These are phyloP conservation scores for Alternaria brassicae DNA, from an alignment of 2,329 filamentous ascomycete genomes.

Conservation along the genomic window DNA sequence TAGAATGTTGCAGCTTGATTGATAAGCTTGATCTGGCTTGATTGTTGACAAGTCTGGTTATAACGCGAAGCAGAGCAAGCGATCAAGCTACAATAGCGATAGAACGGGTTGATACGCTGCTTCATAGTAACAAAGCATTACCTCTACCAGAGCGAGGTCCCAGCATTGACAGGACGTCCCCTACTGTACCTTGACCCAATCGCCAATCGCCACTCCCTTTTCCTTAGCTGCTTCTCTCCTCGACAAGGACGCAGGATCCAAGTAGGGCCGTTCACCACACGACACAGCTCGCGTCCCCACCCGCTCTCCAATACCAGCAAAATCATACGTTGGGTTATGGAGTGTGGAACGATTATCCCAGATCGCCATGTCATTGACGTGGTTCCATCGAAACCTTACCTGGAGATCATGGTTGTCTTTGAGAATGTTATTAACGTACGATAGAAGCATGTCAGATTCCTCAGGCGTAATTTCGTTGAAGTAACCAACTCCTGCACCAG, in stretches of 20 bases:
- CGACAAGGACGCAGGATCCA: not conserved
- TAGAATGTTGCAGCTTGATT: no score
- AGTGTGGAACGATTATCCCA: not conserved
- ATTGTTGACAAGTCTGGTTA: no score
- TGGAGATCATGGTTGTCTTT: not conserved
- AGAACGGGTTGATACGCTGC: no score
- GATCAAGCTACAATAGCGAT: no score
- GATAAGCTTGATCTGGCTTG: no score
- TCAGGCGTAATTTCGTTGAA: not conserved
- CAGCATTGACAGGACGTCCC: no score
- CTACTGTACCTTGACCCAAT: no score
- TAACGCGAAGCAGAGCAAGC: no score
- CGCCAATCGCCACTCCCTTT: no score
- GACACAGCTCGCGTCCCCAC: not conserved
- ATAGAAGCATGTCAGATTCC: not conserved
- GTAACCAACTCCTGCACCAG: not conserved
- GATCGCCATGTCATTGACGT: not conserved
- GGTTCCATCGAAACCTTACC: not conserved
- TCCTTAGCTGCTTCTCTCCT: not conserved
- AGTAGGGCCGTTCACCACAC: not conserved
- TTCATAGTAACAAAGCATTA: no score
- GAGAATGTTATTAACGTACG: not conserved
- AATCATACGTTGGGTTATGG: not conserved
- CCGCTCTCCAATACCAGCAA: not conserved
- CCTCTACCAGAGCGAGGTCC: no score